These are phyloP conservation scores for Metschnikowia matae DNA, from an alignment of 805 yeast genomes.

Conservation along the genomic window DNA sequence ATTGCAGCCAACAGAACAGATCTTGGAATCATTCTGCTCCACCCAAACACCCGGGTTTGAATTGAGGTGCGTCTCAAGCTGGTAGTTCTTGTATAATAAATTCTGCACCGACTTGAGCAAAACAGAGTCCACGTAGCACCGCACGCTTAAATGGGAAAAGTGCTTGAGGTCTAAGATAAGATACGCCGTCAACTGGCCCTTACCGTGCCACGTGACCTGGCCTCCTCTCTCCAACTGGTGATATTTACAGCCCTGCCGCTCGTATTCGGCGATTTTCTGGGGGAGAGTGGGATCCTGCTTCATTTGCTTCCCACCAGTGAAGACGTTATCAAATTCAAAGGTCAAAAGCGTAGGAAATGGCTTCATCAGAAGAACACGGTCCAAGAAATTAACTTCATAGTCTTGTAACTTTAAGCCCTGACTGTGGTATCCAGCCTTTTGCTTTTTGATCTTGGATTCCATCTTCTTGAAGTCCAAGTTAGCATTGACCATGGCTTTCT, in stretches of 20 bases:
- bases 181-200: conserved; percentile 89
- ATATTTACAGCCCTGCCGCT: conserved; percentile 49
- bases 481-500: conserved; percentile 52
- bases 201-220: conserved; percentile 93
- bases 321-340: conserved; percentile 80
- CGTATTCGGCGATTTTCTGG: conserved; percentile 24
- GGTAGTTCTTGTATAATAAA: conserved; percentile 36
- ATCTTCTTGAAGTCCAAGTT: conserved; percentile 54
- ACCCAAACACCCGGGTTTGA: conserved; percentile 91
- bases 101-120: conserved; percentile 55
- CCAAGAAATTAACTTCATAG: conserved; percentile 44
- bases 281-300: conserved; percentile 43
- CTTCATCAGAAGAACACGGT: conserved; percentile 39
- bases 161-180: conserved; percentile 62
- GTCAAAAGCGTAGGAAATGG: conserved; percentile 70
- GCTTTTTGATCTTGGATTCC: conserved; percentile 44
- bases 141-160: conserved; percentile 52
- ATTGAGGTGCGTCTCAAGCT: conserved; percentile 48
- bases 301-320: conserved; percentile 89
- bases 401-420: conserved; percentile 43
- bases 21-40: conserved; percentile 45
- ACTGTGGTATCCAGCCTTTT: conserved; percentile 33
- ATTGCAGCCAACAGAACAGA: conserved; percentile 88
- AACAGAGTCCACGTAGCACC: conserved; percentile 60
- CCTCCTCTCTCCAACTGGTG: conserved; percentile 91